phyloP scores from a whole-genome alignment of 495 filamentous ascomycete species.

The Darksidea phi region DNA sequence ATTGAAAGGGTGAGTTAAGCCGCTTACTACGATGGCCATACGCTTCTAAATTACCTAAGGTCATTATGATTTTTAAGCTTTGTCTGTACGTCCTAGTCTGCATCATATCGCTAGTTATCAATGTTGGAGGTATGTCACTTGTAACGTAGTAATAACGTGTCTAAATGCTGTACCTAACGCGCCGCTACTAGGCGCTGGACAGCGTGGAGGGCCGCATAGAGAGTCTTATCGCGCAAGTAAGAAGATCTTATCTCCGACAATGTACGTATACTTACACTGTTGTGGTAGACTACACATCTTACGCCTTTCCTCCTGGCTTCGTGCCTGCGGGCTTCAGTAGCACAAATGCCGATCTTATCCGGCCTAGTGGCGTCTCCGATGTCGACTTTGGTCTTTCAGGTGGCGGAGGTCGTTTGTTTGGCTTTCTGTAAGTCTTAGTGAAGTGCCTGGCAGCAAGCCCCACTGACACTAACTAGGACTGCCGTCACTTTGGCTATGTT shows the following conservation, averaged over 20 bases:
- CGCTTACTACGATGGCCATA: not conserved
- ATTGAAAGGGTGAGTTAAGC: conserved; percentile 12
- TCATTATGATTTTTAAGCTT: conserved; percentile 28
- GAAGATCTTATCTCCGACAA: not conserved
- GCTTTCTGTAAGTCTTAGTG: conserved; percentile 11
- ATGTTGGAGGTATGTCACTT: conserved; percentile 16
- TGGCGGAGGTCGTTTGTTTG: conserved; percentile 17
- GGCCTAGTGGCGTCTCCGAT: not conserved
- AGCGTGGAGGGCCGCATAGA: not conserved
- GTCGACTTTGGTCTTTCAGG: conserved; percentile 15
- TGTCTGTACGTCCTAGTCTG: conserved; percentile 16
- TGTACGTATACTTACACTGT: not conserved
- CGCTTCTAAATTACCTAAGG: not conserved
- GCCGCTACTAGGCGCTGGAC: conserved; percentile 4
- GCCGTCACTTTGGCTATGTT: conserved; percentile 18
- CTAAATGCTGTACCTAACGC: too few relatives aligned
- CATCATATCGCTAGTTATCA: conserved; percentile 16
- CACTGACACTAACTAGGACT: conserved; percentile 2
- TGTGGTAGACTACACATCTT: conserved; percentile 9
- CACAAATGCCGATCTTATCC: not conserved
- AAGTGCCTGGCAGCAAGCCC: not conserved
- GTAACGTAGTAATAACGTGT: not conserved
- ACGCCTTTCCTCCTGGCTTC: conserved; percentile 13
- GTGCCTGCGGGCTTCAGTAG: conserved; percentile 11
- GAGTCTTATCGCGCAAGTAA: not conserved